Evolutionary conservation across 2,329 filamentous ascomycete genomes (phyloP).

Genomic region (Cordyceps tenuipes): DNA sequence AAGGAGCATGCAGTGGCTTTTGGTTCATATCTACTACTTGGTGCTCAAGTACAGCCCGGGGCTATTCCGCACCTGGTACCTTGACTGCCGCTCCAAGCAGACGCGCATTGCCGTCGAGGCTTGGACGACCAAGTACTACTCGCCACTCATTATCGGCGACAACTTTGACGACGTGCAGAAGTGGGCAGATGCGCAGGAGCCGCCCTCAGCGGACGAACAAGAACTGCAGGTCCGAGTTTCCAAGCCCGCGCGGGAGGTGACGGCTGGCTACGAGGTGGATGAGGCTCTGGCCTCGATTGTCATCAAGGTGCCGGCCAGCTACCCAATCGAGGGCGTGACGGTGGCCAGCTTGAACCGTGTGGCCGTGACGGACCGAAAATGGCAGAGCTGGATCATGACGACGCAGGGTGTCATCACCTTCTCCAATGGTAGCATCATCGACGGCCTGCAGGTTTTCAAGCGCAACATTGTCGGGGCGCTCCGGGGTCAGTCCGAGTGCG

Average conservation of each 20-base stretch:
- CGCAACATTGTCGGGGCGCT: constrained; percentile 80
- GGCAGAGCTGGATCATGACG: constrained; percentile 82
- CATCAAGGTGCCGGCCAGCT: constrained; percentile 72
- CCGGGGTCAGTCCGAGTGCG: constrained; percentile 89
- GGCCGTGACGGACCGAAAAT: constrained; percentile 82
- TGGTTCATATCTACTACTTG: constrained; percentile 80
- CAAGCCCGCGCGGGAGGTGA: constrained; percentile 63
- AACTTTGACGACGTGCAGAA: constrained; percentile 58
- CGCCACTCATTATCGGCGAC: constrained; percentile 58
- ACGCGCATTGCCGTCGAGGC: constrained; percentile 69
- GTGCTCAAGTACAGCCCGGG: constrained; percentile 68
- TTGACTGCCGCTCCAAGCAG: constrained; percentile 70
- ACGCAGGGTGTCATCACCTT: constrained; percentile 92
- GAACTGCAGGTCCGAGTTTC: constrained; percentile 63
- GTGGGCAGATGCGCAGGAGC: constrained; percentile 53
- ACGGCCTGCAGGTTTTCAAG: constrained; percentile 77
- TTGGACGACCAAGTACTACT: constrained; percentile 83
- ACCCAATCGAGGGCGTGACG: constrained; percentile 70
- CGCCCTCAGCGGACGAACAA: constrained; percentile 41
- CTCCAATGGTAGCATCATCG: constrained; percentile 78
- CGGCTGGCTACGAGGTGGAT: constrained; percentile 79
- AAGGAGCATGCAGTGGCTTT: constrained; percentile 71
- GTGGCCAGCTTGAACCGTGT: constrained; percentile 76
- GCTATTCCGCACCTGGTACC: constrained; percentile 76
- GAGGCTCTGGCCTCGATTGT: constrained; percentile 75